Percentiles rank a stretch among this genome's conserved stretches.
Evolutionary conservation across 192 early-diverging fungal species (phyloP).

Genomic region (Dissophora ornata): DNA sequence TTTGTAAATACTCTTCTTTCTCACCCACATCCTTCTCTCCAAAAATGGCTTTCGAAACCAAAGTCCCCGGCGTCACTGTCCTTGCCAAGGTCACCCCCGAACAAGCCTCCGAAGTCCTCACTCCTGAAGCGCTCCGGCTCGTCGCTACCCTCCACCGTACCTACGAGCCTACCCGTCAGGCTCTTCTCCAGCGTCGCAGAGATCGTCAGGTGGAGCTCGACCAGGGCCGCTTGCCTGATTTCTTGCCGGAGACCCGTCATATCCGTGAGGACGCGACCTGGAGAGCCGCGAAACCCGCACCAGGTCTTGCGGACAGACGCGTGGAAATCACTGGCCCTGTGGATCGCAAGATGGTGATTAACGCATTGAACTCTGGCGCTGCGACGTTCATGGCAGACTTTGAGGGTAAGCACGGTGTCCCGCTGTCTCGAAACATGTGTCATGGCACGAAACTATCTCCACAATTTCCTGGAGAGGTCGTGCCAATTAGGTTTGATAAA

Average conservation of each 20-base stretch:
- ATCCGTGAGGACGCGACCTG: conserved; percentile 92
- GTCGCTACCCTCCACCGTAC: conserved; percentile 88
- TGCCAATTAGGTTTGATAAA: too few species aligned
- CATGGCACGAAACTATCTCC: too few species aligned
- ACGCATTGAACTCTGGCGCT: conserved; percentile 95
- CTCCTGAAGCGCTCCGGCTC: conserved; percentile 85
- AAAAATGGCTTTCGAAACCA: conserved; percentile 31
- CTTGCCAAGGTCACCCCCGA: conserved; percentile 71
- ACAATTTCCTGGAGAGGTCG: too few species aligned
- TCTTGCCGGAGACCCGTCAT: conserved; percentile 90
- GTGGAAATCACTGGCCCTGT: conserved; percentile 99
- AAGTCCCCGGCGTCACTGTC: conserved; percentile 75
- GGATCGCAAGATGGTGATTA: conserved; percentile 99
- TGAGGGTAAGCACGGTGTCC: conserved; percentile 68
- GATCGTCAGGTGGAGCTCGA: conserved; percentile 84
- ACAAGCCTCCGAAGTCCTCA: conserved; percentile 79
- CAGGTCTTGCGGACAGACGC: conserved; percentile 89
- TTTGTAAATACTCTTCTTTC: background rate
- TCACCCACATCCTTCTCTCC: too few species aligned
- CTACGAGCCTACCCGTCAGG: conserved; percentile 90
- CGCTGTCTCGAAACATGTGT: too few species aligned
- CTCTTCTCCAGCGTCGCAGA: conserved; percentile 81
- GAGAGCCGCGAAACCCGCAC: conserved; percentile 90
- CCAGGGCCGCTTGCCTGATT: conserved; percentile 85
- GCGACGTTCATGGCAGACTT: conserved; percentile 98